A percentile compares a stretch with the other conserved stretches of the same genome.
phyloP scores from a whole-genome alignment of 2,329 filamentous ascomycete species.

The Hypoxylon sp. region DNA sequence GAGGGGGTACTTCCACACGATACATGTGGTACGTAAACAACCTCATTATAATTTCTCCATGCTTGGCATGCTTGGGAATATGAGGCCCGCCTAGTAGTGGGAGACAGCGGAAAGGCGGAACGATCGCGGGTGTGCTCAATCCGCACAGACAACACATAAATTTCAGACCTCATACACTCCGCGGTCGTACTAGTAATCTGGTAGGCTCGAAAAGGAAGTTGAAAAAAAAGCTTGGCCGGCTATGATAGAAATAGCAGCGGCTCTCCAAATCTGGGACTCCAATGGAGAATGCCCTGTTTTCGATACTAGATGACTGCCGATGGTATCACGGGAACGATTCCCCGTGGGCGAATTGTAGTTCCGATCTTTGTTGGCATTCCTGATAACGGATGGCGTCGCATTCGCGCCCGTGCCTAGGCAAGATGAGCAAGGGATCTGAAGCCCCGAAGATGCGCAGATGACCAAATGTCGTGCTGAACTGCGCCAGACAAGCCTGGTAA shows the following conservation, averaged over 20 bases:
- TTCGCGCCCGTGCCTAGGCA: conserved; percentile 33
- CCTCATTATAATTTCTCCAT: conserved; percentile 12
- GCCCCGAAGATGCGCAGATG: conserved; percentile 40
- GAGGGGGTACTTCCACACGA: conserved; percentile 1
- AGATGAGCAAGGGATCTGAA: conserved; percentile 39
- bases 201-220: conserved; percentile 45
- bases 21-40: conserved; percentile 1
- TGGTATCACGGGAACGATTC: conserved; percentile 41
- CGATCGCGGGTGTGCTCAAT: conserved; percentile 28
- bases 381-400: conserved; percentile 41
- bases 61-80: conserved; percentile 30
- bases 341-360: conserved; percentile 33
- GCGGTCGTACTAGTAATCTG: conserved; percentile 43
- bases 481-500: conserved; percentile 22
- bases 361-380: conserved; percentile 24
- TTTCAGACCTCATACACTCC: conserved; percentile 16
- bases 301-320: conserved; percentile 35
- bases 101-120: conserved; percentile 39
- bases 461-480: conserved; percentile 33
- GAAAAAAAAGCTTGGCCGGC: conserved; percentile 23
- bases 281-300: conserved; percentile 24
- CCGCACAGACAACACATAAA: conserved; percentile 17
- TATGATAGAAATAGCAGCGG: conserved; percentile 37
- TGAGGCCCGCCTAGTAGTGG: conserved; percentile 32
- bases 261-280: conserved; percentile 35